Percentiles rank a stretch among this genome's conserved stretches.
Conservation (phyloP, 2,329 filamentous ascomycete genomes). For the Neonectria magnoliae region DNA sequence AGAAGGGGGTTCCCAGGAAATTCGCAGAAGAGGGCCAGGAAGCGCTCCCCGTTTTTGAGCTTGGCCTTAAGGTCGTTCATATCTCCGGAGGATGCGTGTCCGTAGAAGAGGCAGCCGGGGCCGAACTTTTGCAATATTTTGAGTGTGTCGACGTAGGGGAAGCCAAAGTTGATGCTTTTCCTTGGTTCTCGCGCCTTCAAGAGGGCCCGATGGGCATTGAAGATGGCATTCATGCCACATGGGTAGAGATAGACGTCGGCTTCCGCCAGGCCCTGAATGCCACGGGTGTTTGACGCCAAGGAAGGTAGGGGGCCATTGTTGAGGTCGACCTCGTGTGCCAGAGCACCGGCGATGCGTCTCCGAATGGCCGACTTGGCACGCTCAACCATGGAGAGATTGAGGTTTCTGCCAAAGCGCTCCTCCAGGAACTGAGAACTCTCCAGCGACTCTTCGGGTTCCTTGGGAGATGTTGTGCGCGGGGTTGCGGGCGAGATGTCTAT, state of each 20-base stretch:
- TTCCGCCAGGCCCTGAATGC: slow-evolving; percentile 75
- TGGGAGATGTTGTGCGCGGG: slow-evolving; percentile 30
- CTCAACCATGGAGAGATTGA: slow-evolving; percentile 80
- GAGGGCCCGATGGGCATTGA: slow-evolving; percentile 82
- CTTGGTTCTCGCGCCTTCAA: slow-evolving; percentile 69
- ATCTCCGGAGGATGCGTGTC: slow-evolving; percentile 78
- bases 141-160: slow-evolving; percentile 95
- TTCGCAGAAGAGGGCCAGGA: slow-evolving; percentile 89
- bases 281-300: slow-evolving; percentile 58
- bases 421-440: slow-evolving; percentile 88
- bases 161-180: slow-evolving; percentile 93
- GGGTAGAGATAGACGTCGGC: slow-evolving; percentile 91
- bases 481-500: slow-evolving; percentile 38
- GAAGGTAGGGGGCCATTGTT: slow-evolving; percentile 36
- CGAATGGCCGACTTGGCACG: slow-evolving; percentile 88
- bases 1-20: slow-evolving; percentile 94
- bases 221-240: slow-evolving; percentile 95
- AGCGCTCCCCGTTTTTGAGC: slow-evolving; percentile 77
- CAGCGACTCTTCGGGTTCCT: slow-evolving; percentile 53
- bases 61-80: slow-evolving; percentile 83
- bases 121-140: slow-evolving; percentile 97
- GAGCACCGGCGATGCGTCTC: slow-evolving; percentile 86
- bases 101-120: slow-evolving; percentile 88
- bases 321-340: slow-evolving; percentile 75
- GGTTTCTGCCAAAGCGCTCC: slow-evolving; percentile 91